These are phyloP conservation scores for Pichia inconspicua DNA, from an alignment of 1,139 yeast species.

Conservation along the genomic window DNA sequence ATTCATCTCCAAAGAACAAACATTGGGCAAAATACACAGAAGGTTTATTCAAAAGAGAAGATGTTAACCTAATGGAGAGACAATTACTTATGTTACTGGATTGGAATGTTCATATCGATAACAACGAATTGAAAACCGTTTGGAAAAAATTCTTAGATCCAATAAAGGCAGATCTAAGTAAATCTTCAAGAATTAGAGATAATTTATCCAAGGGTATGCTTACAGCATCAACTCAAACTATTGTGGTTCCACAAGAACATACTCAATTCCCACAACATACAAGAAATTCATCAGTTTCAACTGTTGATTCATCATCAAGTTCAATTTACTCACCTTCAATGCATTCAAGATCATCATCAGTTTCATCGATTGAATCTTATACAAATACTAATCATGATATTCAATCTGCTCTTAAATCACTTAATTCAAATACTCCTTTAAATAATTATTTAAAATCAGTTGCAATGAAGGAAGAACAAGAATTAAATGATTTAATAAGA, in stretches of 20 bases:
- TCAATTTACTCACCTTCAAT: constrained; percentile 8
- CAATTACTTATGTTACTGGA: constrained; percentile 59
- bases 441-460: constrained; percentile 24
- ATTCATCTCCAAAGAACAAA: constrained; percentile 64
- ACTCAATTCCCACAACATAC: constrained; percentile 17
- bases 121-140: constrained; percentile 43
- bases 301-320: constrained; percentile 10
- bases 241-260: constrained; percentile 14
- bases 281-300: constrained; percentile 24
- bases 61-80: constrained; percentile 74
- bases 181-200: constrained; percentile 25
- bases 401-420: constrained; percentile 6
- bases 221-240: constrained; percentile 24
- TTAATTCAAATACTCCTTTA: constrained; percentile 13
- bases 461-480: constrained; percentile 27
- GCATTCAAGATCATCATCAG: constrained; percentile 26
- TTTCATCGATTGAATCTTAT: constrained; percentile 18
- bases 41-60: constrained; percentile 58
- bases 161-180: constrained; percentile 49
- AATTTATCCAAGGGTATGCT: constrained; percentile 24
- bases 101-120: constrained; percentile 59
- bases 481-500: constrained; percentile 26
- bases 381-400: background rate
- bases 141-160: constrained; percentile 54
- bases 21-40: constrained; percentile 78